These are phyloP conservation scores for Medakamo hakoo DNA, from an alignment of 139 green algal genomes.

Conservation along the genomic window DNA sequence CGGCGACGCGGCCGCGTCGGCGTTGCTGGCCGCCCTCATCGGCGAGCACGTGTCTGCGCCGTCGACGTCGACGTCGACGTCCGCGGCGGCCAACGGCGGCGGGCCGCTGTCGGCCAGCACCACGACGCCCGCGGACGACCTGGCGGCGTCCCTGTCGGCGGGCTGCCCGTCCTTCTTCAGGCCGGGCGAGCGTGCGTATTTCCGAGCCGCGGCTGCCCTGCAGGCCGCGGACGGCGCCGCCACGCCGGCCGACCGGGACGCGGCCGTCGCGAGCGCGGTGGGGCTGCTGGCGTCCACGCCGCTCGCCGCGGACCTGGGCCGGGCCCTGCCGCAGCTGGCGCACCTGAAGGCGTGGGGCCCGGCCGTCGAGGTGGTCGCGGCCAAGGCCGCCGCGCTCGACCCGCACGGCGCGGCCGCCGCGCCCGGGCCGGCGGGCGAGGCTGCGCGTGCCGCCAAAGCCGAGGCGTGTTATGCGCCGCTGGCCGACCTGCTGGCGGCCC, in stretches of 20 bases:
- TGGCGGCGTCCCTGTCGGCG: constrained; percentile 36
- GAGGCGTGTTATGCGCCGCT: constrained; percentile 37
- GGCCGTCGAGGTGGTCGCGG: constrained; percentile 22
- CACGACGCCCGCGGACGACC: constrained; percentile 20
- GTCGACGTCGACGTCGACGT: neutral
- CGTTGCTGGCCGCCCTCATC: constrained; percentile 53
- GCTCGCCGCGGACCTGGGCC: constrained; percentile 32
- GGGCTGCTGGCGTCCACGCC: constrained; percentile 35
- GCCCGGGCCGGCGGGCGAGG: constrained; percentile 20
- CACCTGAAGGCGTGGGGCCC: constrained; percentile 37
- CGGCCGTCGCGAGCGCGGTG: constrained; percentile 33
- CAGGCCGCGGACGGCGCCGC: constrained; percentile 5
- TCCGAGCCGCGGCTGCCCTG: constrained; percentile 36
- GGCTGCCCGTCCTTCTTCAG: constrained; percentile 59
- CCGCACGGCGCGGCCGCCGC: constrained; percentile 27
- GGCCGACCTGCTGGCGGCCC: constrained; percentile 21
- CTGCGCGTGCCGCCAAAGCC: constrained; percentile 21
- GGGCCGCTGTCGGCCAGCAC: constrained; percentile 8
- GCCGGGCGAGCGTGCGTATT: constrained; percentile 57
- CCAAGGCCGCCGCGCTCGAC: constrained; percentile 45
- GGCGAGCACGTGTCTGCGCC: constrained; percentile 28
- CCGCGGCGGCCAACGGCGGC: too few relatives aligned
- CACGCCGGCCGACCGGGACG: constrained; percentile 26
- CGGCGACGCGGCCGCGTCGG: constrained; percentile 32
- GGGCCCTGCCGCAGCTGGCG: constrained; percentile 44